Conservation (phyloP, 176 grass and related monocot genomes). For the Chrysopogon serrulatus region DNA sequence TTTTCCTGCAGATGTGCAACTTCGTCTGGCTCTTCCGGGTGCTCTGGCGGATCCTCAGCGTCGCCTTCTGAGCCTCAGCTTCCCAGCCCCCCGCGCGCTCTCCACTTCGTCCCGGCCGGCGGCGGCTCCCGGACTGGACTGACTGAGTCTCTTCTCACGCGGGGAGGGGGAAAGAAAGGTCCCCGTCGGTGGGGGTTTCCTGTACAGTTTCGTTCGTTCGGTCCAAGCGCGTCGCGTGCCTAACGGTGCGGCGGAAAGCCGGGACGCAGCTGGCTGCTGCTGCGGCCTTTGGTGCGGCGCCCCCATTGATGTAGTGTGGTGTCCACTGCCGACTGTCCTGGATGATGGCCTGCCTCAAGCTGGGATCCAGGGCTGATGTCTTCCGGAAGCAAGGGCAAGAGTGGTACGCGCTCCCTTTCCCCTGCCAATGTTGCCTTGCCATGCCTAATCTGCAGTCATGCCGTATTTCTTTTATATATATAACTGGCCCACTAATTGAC, state of each 20-base stretch:
- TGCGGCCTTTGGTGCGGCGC: conserved; percentile 21
- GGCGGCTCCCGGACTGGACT: not conserved
- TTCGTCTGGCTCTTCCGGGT: conserved; percentile 54
- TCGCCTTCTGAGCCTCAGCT: conserved; percentile 18
- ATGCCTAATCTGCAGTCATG: not conserved
- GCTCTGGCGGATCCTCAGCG: conserved; percentile 40
- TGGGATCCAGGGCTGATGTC: conserved; percentile 67
- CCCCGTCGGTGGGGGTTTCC: not conserved
- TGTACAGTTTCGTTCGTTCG: not conserved
- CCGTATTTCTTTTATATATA: not conserved
- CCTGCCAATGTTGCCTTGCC: conserved; percentile 20
- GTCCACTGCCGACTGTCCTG: not conserved
- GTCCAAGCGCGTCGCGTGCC: not conserved
- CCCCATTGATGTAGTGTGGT: conserved; percentile 18
- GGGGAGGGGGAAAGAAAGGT: conserved; percentile 6
- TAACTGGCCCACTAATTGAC: not conserved
- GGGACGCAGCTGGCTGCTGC: not conserved
- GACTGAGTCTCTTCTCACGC: not conserved
- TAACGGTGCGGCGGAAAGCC: not conserved
- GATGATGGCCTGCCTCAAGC: conserved; percentile 69
- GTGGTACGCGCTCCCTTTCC: conserved; percentile 50
- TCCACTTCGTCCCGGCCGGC: not conserved
- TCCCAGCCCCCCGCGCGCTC: not conserved
- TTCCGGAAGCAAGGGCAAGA: conserved; percentile 67
- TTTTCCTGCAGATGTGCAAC: conserved; percentile 37